Evolutionary conservation across 139 green algal species (phyloP).

Genomic region (Yamagishiella unicocca): DNA sequence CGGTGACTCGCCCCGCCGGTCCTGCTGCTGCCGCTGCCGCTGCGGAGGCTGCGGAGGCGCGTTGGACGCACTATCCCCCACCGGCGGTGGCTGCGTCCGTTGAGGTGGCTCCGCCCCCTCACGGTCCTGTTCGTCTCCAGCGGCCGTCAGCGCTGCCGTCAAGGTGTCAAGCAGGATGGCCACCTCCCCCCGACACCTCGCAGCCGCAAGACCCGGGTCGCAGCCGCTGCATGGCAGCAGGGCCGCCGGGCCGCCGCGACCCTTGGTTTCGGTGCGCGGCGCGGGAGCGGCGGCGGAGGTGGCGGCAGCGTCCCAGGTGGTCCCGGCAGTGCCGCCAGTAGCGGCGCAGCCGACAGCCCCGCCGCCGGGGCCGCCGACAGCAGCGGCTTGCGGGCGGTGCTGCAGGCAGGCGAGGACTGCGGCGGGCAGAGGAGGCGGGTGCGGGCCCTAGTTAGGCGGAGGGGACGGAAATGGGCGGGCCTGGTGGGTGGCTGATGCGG

Average conservation of each 20-base stretch:
- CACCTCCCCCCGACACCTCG: background rate
- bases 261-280: no score
- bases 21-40: background rate
- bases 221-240: background rate
- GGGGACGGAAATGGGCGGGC: no score
- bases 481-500: no score
- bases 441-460: no score
- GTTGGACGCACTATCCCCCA: no score
- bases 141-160: background rate
- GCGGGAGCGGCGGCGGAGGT: no score
- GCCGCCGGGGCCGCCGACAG: background rate
- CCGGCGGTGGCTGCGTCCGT: background rate
- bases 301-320: no score
- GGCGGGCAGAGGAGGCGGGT: background rate
- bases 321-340: no score
- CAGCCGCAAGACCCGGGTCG: background rate
- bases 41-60: background rate
- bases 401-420: slow-evolving; percentile 12
- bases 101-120: no score
- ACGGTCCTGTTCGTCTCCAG: no score
- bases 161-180: background rate
- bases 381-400: background rate
- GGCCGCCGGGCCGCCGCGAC: no score
- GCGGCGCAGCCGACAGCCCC: background rate
- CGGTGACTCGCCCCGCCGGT: background rate